These are phyloP conservation scores for Cordyceps sp. DNA, from an alignment of 2,329 filamentous ascomycete species.

Conservation along the genomic window DNA sequence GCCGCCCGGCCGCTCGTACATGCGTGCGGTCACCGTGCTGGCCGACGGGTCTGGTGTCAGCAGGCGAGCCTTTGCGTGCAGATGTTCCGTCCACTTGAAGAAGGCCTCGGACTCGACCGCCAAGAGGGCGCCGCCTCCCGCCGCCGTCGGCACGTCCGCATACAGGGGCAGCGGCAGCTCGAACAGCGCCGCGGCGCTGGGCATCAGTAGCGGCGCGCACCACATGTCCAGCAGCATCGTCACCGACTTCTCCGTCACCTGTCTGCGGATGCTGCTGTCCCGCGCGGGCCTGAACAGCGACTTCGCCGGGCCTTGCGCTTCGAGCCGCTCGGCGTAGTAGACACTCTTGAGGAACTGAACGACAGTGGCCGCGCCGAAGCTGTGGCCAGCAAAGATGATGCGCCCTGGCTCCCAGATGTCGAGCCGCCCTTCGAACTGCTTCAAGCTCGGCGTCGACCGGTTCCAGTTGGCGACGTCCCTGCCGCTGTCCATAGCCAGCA, in stretches of 20 bases:
- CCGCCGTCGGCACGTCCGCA: conserved; percentile 27
- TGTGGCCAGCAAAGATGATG: conserved; percentile 65
- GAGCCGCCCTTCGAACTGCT: conserved; percentile 42
- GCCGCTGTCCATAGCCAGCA: conserved; percentile 49
- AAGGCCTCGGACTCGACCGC: conserved; percentile 64
- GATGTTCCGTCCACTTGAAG: conserved; percentile 59
- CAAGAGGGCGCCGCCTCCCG: conserved; percentile 43
- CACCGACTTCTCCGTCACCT: conserved; percentile 52
- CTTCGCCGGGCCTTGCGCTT: conserved; percentile 27
- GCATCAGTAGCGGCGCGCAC: conserved; percentile 55
- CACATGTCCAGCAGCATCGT: conserved; percentile 65
- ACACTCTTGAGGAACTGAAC: conserved; percentile 67
- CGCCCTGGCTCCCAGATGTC: conserved; percentile 55
- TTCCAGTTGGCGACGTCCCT: conserved; percentile 34
- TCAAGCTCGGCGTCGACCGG: conserved; percentile 29
- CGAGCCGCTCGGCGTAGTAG: conserved; percentile 42
- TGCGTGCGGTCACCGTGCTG: conserved; percentile 20
- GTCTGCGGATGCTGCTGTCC: conserved; percentile 38
- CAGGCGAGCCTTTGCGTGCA: conserved; percentile 49
- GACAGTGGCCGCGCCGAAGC: conserved; percentile 60
- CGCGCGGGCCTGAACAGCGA: conserved; percentile 44
- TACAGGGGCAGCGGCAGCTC: conserved; percentile 61
- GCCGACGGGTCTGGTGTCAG: conserved; percentile 39
- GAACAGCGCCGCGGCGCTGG: conserved; percentile 45
- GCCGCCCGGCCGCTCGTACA: conserved; percentile 25